Conservation (phyloP, 768 basidiomycete species). For the Naganishia onofrii region DNA sequence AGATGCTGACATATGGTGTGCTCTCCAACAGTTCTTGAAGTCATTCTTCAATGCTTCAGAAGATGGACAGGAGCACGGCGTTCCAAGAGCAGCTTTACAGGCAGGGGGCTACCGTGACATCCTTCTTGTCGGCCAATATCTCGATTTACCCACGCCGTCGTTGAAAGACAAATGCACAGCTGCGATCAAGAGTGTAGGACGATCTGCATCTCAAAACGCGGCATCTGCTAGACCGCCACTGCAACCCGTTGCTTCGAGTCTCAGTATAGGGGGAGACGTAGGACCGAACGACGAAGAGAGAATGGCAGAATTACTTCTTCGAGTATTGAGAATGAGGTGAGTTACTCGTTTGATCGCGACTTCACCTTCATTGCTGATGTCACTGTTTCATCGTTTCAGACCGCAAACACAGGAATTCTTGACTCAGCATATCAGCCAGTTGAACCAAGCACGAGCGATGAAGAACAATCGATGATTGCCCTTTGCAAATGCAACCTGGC, state of each 20-base stretch:
- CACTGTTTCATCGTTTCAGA: slow-evolving; percentile 22
- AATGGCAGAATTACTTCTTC: slow-evolving; percentile 48
- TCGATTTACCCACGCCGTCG: slow-evolving; percentile 46
- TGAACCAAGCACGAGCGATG: slow-evolving; percentile 41
- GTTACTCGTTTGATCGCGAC: not conserved
- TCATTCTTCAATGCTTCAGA: slow-evolving; percentile 51
- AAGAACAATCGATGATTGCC: slow-evolving; percentile 15
- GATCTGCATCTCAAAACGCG: not conserved
- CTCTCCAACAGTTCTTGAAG: slow-evolving; percentile 37
- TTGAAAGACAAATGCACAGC: slow-evolving; percentile 44
- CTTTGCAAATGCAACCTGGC: not conserved
- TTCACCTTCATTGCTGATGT: slow-evolving; percentile 2
- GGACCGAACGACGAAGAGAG: slow-evolving; percentile 38
- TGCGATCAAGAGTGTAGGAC: slow-evolving; percentile 44
- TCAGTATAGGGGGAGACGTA: slow-evolving; percentile 8
- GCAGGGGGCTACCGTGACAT: slow-evolving; percentile 46
- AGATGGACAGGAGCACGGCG: slow-evolving; percentile 46
- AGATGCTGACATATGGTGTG: not conserved
- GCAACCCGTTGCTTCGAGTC: slow-evolving; percentile 2
- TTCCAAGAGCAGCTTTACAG: slow-evolving; percentile 41
- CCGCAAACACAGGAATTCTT: slow-evolving; percentile 44
- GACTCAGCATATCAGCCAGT: slow-evolving; percentile 35
- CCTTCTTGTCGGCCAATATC: slow-evolving; percentile 48
- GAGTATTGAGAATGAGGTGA: slow-evolving; percentile 48
- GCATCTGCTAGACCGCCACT: not conserved